These are phyloP conservation scores for Pseudogymnoascus sp. DNA, from an alignment of 2,329 filamentous ascomycete genomes.

Conservation along the genomic window DNA sequence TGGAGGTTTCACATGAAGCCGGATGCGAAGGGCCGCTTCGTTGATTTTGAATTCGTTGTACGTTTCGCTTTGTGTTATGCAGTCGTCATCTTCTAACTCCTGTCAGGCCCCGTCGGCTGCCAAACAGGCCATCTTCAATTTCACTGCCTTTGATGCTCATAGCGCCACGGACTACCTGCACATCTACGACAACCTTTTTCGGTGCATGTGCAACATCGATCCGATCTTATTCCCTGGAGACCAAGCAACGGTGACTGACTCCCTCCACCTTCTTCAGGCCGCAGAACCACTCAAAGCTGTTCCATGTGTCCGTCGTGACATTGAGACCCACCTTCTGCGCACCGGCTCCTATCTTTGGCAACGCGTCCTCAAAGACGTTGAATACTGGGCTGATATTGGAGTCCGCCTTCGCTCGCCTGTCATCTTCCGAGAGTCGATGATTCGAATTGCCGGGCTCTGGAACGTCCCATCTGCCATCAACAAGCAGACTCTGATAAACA, in stretches of 20 bases:
- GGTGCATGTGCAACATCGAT: slow-evolving; percentile 18
- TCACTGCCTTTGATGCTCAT: slow-evolving; percentile 13
- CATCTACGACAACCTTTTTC: slow-evolving; percentile 26
- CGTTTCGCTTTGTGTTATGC: slow-evolving; percentile 11
- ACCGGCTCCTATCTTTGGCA: slow-evolving; percentile 21
- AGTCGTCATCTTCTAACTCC: background rate
- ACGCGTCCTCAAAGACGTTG: slow-evolving; percentile 16
- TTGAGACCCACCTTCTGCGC: slow-evolving; percentile 24
- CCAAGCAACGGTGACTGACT: slow-evolving; percentile 17
- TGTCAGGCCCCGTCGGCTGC: slow-evolving; percentile 3
- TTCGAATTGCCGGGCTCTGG: slow-evolving; percentile 22
- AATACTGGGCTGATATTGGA: slow-evolving; percentile 22
- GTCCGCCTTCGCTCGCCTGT: slow-evolving; percentile 20
- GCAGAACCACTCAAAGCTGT: slow-evolving; percentile 18
- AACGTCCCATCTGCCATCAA: slow-evolving; percentile 16
- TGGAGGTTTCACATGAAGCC: slow-evolving; percentile 22
- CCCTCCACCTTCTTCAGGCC: slow-evolving; percentile 18
- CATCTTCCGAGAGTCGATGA: slow-evolving; percentile 25
- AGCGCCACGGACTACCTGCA: slow-evolving; percentile 12
- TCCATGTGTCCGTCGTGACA: slow-evolving; percentile 14
- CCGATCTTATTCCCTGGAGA: slow-evolving; percentile 14
- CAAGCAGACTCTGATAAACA: slow-evolving; percentile 8
- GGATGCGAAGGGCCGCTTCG: slow-evolving; percentile 18
- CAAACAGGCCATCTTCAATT: slow-evolving; percentile 7
- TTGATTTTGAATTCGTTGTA: slow-evolving; percentile 20